phyloP scores from a whole-genome alignment of 345 rosid genomes.

The Noccaea bulbosa region DNA sequence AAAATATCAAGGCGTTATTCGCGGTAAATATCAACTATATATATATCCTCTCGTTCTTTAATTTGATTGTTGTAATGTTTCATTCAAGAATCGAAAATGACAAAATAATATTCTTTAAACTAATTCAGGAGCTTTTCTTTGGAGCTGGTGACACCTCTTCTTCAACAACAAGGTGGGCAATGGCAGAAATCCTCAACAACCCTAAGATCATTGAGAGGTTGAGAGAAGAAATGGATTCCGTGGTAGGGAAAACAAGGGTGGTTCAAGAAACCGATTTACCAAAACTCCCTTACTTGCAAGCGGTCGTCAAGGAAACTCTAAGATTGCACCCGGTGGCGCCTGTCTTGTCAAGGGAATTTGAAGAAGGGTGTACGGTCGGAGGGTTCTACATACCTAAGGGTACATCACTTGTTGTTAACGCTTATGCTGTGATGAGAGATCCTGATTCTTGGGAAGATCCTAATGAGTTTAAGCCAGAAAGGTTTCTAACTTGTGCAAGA shows the following conservation, averaged over 20 bases:
- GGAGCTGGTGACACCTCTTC: conserved; percentile 24
- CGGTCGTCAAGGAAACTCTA: conserved; percentile 19
- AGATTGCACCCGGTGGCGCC: conserved; percentile 18
- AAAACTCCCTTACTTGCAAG: conserved; percentile 10
- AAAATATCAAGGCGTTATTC: conserved; percentile 2
- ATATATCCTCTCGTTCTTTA: background rate
- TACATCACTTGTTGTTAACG: conserved; percentile 12
- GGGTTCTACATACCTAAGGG: conserved; percentile 10
- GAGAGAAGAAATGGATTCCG: conserved; percentile 16
- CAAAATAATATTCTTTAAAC: no score
- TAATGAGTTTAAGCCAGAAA: conserved; percentile 15
- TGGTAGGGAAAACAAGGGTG: background rate
- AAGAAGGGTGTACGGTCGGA: background rate
- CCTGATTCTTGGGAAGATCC: conserved; percentile 18
- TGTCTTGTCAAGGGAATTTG: conserved; percentile 14
- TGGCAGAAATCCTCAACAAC: conserved; percentile 13
- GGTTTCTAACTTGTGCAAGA: conserved; percentile 6
- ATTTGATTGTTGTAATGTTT: background rate
- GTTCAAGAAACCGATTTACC: conserved; percentile 17
- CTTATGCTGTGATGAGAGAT: conserved; percentile 23
- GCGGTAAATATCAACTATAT: background rate
- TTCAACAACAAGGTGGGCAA: conserved; percentile 22
- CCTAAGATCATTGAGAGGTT: conserved; percentile 7
- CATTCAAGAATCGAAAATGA: background rate
- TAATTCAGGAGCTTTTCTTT: conserved; percentile 11